Evolutionary conservation across 2,329 filamentous ascomycete genomes (phyloP).

Genomic region (Cladosporium sp.): DNA sequence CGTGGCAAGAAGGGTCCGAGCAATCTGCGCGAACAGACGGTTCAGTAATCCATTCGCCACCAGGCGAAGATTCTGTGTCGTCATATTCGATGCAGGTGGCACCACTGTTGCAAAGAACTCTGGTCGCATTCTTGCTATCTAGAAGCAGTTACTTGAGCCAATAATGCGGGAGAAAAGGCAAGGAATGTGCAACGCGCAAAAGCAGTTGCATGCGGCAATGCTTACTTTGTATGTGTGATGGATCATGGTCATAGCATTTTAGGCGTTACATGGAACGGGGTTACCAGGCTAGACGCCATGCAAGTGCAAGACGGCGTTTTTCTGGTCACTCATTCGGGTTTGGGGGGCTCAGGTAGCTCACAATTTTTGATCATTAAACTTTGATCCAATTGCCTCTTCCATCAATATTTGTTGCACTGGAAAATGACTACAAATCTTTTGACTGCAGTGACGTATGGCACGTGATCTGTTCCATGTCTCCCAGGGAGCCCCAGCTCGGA

Average conservation of each 20-base stretch:
- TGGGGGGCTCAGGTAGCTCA: conserved; percentile 14
- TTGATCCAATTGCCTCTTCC: background rate
- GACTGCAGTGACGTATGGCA: background rate
- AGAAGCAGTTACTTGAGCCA: background rate
- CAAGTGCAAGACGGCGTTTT: conserved; percentile 6
- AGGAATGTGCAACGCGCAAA: background rate
- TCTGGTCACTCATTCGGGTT: background rate
- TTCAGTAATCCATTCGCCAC: conserved; percentile 18
- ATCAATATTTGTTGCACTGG: background rate
- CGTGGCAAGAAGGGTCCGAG: conserved; percentile 55
- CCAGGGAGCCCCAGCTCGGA: background rate
- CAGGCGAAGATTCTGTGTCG: too few relatives aligned
- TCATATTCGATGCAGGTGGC: background rate
- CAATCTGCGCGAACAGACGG: conserved; percentile 42
- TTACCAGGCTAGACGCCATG: conserved; percentile 11
- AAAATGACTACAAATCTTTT: background rate
- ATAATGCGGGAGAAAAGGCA: background rate
- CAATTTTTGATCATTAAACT: background rate
- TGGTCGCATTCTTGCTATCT: background rate
- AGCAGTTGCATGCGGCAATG: background rate
- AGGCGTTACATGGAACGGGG: conserved; percentile 3
- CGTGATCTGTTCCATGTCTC: background rate
- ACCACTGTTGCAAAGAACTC: background rate
- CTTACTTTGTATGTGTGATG: conserved; percentile 1
- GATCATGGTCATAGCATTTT: conserved; percentile 12